Conservation (phyloP, 2,329 filamentous ascomycete genomes). For the Neofusicoccum ribis region DNA sequence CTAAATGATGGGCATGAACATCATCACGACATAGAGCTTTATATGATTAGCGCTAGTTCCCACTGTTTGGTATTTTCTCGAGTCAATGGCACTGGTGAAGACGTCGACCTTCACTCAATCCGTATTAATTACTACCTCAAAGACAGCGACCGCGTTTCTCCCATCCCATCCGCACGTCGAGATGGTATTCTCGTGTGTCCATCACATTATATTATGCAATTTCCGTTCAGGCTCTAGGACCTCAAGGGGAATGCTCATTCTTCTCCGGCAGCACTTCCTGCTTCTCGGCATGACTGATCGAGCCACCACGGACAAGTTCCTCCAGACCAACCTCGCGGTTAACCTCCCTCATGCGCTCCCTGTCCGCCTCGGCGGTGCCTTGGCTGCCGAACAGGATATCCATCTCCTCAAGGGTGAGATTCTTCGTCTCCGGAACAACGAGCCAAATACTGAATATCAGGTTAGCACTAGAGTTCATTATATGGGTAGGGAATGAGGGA, state of each 20-base stretch:
- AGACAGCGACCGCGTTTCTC: too few relatives aligned
- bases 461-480: not conserved
- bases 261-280: conserved; percentile 19
- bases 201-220: too few relatives aligned
- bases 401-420: conserved; percentile 56
- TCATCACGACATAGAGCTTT: too few relatives aligned
- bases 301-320: conserved; percentile 26
- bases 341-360: conserved; percentile 72
- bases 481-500: not conserved
- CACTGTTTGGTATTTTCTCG: too few relatives aligned
- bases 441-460: conserved; percentile 41
- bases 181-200: too few relatives aligned
- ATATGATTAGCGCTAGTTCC: too few relatives aligned
- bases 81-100: too few relatives aligned
- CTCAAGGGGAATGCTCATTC: not conserved
- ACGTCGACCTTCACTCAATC: too few relatives aligned
- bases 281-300: conserved; percentile 9
- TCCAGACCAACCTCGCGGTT: conserved; percentile 67
- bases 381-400: conserved; percentile 68
- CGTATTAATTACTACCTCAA: too few relatives aligned
- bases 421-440: conserved; percentile 56
- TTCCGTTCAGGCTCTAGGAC: too few relatives aligned
- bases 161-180: too few relatives aligned
- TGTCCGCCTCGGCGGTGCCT: conserved; percentile 66
- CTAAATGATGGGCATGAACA: too few relatives aligned